phyloP scores from a whole-genome alignment of 306 rosid species.

The Malus asiatica region DNA sequence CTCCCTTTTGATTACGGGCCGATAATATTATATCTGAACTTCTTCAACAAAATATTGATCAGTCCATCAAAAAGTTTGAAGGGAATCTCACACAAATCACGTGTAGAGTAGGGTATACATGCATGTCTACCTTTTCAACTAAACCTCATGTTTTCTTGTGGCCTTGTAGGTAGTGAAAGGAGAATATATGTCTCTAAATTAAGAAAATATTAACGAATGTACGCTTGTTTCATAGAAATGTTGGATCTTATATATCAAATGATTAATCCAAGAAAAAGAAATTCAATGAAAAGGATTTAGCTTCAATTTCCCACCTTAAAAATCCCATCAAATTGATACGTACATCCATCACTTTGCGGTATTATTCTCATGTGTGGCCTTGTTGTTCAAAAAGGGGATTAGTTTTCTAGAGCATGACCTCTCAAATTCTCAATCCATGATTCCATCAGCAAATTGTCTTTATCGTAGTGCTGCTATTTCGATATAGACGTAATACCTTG shows the following conservation, averaged over 20 bases:
- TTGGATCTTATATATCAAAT: no score
- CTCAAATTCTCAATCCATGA: conserved; percentile 6
- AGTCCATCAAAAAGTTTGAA: not conserved
- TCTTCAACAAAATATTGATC: not conserved
- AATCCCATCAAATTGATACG: conserved; percentile 21
- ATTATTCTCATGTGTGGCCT: conserved; percentile 34
- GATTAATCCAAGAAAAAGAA: not conserved
- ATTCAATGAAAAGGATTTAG: not conserved
- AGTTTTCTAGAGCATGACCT: conserved; percentile 32
- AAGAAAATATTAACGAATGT: conserved; percentile 18
- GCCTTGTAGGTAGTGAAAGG: conserved; percentile 36
- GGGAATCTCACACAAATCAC: conserved; percentile 38
- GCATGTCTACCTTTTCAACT: conserved; percentile 21
- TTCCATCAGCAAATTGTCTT: conserved; percentile 24
- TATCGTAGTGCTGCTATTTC: conserved; percentile 23
- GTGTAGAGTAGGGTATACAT: conserved; percentile 19
- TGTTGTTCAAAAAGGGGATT: conserved; percentile 33
- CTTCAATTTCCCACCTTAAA: conserved; percentile 28
- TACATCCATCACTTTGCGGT: conserved; percentile 8
- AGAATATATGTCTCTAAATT: conserved; percentile 29
- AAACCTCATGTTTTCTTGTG: conserved; percentile 26
- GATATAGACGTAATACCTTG: conserved; percentile 55
- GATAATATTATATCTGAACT: not conserved
- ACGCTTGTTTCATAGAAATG: not conserved
- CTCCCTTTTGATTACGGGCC: not conserved